These are phyloP conservation scores for Tolypocladium amazonense DNA, from an alignment of 2,329 filamentous ascomycete species.

Conservation along the genomic window DNA sequence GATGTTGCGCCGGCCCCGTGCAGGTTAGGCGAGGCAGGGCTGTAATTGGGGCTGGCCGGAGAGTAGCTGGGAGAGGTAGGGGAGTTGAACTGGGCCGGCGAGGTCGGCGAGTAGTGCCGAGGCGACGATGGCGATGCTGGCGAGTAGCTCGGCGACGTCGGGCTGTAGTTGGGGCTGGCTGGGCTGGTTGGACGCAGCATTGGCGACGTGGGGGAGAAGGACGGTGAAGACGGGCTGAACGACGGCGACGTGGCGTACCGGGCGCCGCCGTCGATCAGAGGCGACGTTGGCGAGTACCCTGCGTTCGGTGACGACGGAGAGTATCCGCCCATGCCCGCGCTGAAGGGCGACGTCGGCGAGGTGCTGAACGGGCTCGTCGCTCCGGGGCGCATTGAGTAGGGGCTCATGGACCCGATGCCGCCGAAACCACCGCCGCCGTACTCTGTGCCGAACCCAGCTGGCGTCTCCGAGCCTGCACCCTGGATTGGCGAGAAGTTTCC, in stretches of 20 bases:
- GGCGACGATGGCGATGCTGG: conserved; percentile 48
- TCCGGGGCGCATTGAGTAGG: conserved; percentile 48
- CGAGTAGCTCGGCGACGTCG: conserved; percentile 55
- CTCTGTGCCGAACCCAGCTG: conserved; percentile 53
- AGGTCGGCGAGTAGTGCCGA: conserved; percentile 56
- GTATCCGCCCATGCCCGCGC: conserved; percentile 47
- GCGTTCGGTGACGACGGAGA: conserved; percentile 68
- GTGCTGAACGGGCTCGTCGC: conserved; percentile 69
- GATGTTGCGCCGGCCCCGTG: conserved; percentile 35
- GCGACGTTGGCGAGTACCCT: conserved; percentile 69
- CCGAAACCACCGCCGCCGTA: conserved; percentile 44
- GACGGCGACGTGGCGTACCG: conserved; percentile 49
- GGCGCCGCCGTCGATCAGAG: conserved; percentile 41
- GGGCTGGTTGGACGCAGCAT: conserved; percentile 44
- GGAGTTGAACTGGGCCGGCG: conserved; percentile 62
- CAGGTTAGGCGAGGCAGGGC: conserved; percentile 53
- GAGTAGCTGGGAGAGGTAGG: conserved; percentile 66
- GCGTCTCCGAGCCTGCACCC: conserved; percentile 59
- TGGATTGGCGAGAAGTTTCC: conserved; percentile 71
- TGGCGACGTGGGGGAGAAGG: conserved; percentile 53
- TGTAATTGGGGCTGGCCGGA: conserved; percentile 61
- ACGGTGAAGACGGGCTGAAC: conserved; percentile 53
- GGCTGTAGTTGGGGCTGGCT: conserved; percentile 51
- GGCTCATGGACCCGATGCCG: conserved; percentile 44
- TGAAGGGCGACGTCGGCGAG: conserved; percentile 56